Evolutionary conservation across 1,139 yeast species (phyloP), one percentile per base, ranked within the genome.

Genomic region (Hyphopichia pseudoburtonii): DNA sequence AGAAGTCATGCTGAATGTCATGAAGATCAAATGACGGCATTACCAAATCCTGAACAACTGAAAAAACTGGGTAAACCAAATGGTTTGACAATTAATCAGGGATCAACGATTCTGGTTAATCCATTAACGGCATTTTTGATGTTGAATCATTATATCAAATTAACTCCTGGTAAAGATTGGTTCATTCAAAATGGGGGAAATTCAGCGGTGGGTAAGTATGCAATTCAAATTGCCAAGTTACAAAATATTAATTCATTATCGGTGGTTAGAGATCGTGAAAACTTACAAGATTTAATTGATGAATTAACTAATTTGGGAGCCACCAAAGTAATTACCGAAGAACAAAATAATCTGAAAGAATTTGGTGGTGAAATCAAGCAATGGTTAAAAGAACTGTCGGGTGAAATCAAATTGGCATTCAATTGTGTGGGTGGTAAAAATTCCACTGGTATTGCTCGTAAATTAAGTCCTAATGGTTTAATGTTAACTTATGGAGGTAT

Each of bases 101-200:
- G 92, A 11, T 95, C 97, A 8, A 89, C 97, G 3, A 79, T 89
- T 32, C 71, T 87, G 8, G 97, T 94, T 36, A 92, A 92, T 57
- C 97, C 98, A 2, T 76, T 86, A 41, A 87, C 97, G 7, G 98
- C 98, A 0, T 87, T 81, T 54, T 87, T 88, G 61, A 77, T 94
- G 86, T 82, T 92, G 43, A 82, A 83, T 19, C 77, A 82, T 57
- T 87, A 78, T 56, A 76, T 73, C 33, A 70, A 79, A 34, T 72
- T 86, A 60, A 55, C 60, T 32, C 70, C 80, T 3, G 92, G 90
- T 9, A 60, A 62, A 46, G 97, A 92, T 60, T 94, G 96, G 96
- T 78, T 92, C 50, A 81, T 94, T 46, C 98, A 92, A 63, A 92
- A 92, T 55, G 98, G 97, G 27, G 97, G 96, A 29, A 92, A 88